Base-by-base conservation (phyloP, 306 rosid genomes). In the Inga laurina region DNA sequence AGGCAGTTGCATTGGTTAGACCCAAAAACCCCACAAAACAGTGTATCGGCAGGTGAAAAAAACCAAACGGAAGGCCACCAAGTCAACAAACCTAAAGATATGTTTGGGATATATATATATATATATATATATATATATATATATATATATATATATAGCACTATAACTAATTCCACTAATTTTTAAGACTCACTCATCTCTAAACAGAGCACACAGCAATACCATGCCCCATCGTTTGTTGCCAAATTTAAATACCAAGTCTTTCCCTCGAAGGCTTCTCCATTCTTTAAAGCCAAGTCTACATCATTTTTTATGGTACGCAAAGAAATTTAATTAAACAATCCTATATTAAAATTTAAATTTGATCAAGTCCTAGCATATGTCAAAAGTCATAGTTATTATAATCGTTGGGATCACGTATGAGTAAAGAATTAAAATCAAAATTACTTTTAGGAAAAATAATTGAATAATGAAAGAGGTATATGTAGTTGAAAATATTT, bases 261-360 rank as follows among this genome's bases (percentile, higher is more conserved):
- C 43, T 65, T 21, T 41, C 51, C 34, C 74, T 70, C 16, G 72
- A 66, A 81, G 24, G 35, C 61, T 71, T 78, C 70, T 57, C 12
- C 68, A 87, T 80, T 27, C 94, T 91, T 91, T 75, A 30, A 91
- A 89, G 92, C 86, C 74, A 91, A 89, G 94, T n/a, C 85, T 84
- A 37, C 84, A 83, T 91, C 65, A 91, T 90, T 21, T 32, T 39
- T 21, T 57, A 9, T 69, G 70, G 9, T 69, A 39, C 24, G 43
- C 45, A 67, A 0, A 67, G 37, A 35, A 14, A 32, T 10, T 48
- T 48, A 13, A 48, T 3, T 27, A 62, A 14, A 16, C 59, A 52
- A 56, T 56, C 64, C 64, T 21, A 21, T 8, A 21, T 7, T 21
- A 2, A 56, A 19, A 21, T 30, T 30, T 1, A 64, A 5, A 39